Evolutionary conservation across 2,329 filamentous ascomycete species (phyloP).

Genomic region (Bipolaris cookei): DNA sequence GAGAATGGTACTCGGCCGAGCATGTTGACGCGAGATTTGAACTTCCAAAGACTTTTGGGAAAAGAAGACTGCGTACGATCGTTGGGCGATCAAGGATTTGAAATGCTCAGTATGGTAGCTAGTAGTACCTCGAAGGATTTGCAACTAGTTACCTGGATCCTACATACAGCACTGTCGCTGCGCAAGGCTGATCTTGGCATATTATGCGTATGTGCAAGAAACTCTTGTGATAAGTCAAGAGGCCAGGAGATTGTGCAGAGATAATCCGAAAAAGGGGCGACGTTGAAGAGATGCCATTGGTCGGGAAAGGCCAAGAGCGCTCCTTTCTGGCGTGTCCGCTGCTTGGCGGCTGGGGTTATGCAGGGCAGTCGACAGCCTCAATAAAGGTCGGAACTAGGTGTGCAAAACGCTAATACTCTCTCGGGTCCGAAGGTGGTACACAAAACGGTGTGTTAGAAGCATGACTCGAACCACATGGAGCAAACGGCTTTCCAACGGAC

Average conservation of each 20-base stretch:
- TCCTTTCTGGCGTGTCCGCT: constrained; percentile 15
- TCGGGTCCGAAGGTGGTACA: neutral
- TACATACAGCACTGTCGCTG: neutral
- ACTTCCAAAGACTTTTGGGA: too few species aligned
- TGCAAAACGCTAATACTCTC: neutral
- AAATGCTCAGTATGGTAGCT: too few species aligned
- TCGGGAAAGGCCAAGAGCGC: neutral
- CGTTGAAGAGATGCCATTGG: constrained; percentile 13
- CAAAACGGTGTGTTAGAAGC: neutral
- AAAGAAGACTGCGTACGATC: too few species aligned
- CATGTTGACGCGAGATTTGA: too few species aligned
- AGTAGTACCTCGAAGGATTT: too few species aligned
- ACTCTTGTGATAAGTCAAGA: constrained; percentile 9
- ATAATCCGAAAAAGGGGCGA: constrained; percentile 15
- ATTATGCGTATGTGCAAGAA: constrained; percentile 6
- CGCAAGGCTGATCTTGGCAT: constrained; percentile 8
- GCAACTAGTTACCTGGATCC: too few species aligned
- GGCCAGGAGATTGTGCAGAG: constrained; percentile 16
- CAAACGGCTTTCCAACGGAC: too few species aligned
- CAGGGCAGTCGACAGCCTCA: neutral
- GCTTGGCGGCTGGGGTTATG: neutral
- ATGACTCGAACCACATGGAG: neutral
- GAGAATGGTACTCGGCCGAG: too few species aligned
- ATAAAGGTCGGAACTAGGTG: neutral
- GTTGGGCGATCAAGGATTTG: too few species aligned